Base-by-base conservation (phyloP, 208 protist species). In the Spongospora subterranea region DNA sequence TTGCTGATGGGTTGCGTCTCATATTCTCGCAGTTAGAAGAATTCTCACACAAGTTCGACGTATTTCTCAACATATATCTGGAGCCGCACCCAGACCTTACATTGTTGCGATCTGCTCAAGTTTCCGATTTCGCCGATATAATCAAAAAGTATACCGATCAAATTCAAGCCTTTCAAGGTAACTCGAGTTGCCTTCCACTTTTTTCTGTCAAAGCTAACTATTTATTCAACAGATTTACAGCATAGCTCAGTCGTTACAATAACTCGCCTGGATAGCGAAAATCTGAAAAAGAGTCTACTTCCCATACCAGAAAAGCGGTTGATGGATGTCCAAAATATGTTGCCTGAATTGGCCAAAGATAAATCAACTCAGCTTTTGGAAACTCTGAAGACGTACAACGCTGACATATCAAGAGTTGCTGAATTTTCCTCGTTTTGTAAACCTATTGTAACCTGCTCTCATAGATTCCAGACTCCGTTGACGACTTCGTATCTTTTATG, bases 141-240 rank as follows among this genome's bases (percentile, higher is more conserved):
- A 54, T 89, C 35, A n/a, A 76, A 46, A 91, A 45, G 50, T 91
- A 45, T 41, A 64, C 11, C 89, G 60, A 41, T 13, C 89, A 91
- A 64, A 91, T 91, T 64, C 40, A 11, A 13, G 11, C 41, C 13
- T 91, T 91, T 40, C 40, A 66, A 40, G 89, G 29, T 90, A 17
- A 60, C 13, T 24, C 24, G 24, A 29, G 6, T 60, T 6, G 6
- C 24, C 6, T 60, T 29, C 50, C 6, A 60, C 13, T 6, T 24
- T 29, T 24, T 60, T 24, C 6, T 60, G 24, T 6, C 50, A 29
- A 24, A 60, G 50, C 6, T 6, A 29, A 24, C 6, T 29, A 6
- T 24, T 6, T 29, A 29, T 60, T 6, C 24, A 6, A 29, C 24
- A 60, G 50, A 24, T 24, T 29, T 60, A 24, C 50, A 60, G 24